Evolutionary conservation across 148 eudicot species (phyloP), one percentile per base, ranked within the genome.

Genomic region (Cornus suecica): DNA sequence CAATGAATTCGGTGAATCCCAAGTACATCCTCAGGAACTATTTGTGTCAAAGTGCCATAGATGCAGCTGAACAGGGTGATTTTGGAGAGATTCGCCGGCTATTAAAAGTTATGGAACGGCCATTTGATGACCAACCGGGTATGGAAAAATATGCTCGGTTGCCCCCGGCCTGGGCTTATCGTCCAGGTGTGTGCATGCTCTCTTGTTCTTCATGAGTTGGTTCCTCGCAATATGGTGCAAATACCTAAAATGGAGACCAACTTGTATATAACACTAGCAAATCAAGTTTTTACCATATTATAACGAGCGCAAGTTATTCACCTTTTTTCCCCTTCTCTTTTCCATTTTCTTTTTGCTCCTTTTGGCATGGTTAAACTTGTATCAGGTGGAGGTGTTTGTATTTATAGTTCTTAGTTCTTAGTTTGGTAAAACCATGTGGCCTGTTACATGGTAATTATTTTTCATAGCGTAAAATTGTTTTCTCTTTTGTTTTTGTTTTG

Each of bases 151-250:
- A 95, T 63, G 97, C 99, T 22, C 92, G 99, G 1, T 79, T 95
- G 79, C 99, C 99, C 60, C 99, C 99, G 14, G 99, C 99, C 3
- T 95, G 99, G 97, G 99, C 99, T 26, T 95, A 92, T 83, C 88
- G 99, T 66, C 99, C 99, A 0, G 99, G 99, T 10, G 99, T 95
- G 48, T 80, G 99, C 86, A 95, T 92, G 99, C 96, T 95, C 34
- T 95, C 99, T 42, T 95, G 99, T 73, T 95, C 99, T 75, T 95
- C 99, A 2, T 95, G 80, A 92, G 45, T 32, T 62, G 31, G 42
- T 37, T 37, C 9, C 42, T 37, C 42, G 9, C 7, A 8, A 37
- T 37, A 37, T 64, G 42, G 65, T 16, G 54, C 18, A 71, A 29
- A 22, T 14, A 42, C 56, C 26, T n/a, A 52, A 15, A 25, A 45